phyloP scores from a whole-genome alignment of 768 basidiomycete species.

The Leccinum fibrillosum region DNA sequence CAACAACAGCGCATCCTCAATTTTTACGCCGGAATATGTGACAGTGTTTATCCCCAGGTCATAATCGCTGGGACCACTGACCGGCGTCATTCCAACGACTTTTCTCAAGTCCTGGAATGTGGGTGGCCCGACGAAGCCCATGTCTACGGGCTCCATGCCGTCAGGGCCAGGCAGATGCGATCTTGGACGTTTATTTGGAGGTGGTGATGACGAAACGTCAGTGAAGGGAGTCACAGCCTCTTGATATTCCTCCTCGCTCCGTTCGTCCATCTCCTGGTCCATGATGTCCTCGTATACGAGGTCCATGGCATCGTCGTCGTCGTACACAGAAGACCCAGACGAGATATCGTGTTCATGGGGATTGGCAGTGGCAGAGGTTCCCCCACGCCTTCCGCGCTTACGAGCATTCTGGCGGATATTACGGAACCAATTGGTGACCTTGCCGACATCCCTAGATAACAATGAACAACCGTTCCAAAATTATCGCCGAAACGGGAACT shows the following conservation, averaged over 20 bases:
- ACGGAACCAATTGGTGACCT: conserved; percentile 87
- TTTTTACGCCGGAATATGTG: conserved; percentile 51
- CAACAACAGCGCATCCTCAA: conserved; percentile 73
- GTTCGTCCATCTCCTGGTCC: conserved; percentile 47
- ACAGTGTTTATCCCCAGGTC: conserved; percentile 26
- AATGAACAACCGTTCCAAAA: conserved; percentile 9
- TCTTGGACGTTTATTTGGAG: conserved; percentile 30
- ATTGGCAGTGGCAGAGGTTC: conserved; percentile 30
- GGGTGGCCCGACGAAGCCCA: conserved; percentile 38
- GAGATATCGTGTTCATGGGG: conserved; percentile 48
- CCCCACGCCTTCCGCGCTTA: conserved; percentile 59
- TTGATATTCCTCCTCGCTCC: conserved; percentile 69
- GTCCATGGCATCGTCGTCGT: conserved; percentile 48
- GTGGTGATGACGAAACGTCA: conserved; percentile 42
- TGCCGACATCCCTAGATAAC: conserved; percentile 64
- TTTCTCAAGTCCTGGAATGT: conserved; percentile 51
- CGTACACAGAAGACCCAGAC: conserved; percentile 49
- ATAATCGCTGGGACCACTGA: conserved; percentile 23
- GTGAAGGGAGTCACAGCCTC: conserved; percentile 75
- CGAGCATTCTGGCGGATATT: conserved; percentile 81
- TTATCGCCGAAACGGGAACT: conserved; percentile 22
- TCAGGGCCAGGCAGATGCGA: conserved; percentile 32
- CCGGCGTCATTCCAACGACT: conserved; percentile 26
- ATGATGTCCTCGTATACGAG: conserved; percentile 42
- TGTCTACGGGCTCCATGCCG: conserved; percentile 30